Evolutionary conservation across 2,329 filamentous ascomycete species (phyloP), one percentile per base, ranked within the genome.

Genomic region (Calonectria henricotiae): DNA sequence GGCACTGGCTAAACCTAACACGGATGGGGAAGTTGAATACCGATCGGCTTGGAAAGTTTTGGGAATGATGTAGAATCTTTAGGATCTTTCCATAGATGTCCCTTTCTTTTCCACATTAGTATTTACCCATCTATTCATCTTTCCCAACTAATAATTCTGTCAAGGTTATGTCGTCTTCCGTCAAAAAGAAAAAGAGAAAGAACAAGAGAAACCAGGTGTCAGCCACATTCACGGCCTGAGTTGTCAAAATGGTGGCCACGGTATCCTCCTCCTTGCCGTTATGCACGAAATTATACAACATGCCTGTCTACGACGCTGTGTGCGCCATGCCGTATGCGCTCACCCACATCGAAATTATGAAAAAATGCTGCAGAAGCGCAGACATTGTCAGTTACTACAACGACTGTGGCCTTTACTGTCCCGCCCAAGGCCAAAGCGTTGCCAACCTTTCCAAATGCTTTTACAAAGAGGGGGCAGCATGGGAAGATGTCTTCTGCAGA

Each of bases 321-420:
- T 88, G 86, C 77, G 86, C 80, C 2, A 79, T 85, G 49, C 76
- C 82, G 15, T 78, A 79, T 58, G 78, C 76, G 70, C 79, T 80
- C 6, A 85, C 85, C 73, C 80, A 84, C 79, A 81, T 83, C 58
- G 79, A 82, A 43, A 79, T 84, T 67, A 83, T 86, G 80, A 71
- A 79, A 43, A 73, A 78, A 23, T 88, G 86, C 83, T 88, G 86
- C 80, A 79, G 80, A 23, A 71, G 78, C n/a, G 83, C 85, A 58
- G 77, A 81, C 17, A 79, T 86, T 32, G 76, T 83, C 46, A 79
- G 80, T 70, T 87, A 86, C 82, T 80, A 84, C 73, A 76, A 82
- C 76, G 79, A 83, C 76, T 88, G 86, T 80, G 84, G 83, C 37
- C 75, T 87, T 65, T 88, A 87, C 83, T 88, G 86, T 76, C 82